Base-by-base conservation (phyloP, 2,329 filamentous ascomycete species). In the Coniochaeta pulveracea region DNA sequence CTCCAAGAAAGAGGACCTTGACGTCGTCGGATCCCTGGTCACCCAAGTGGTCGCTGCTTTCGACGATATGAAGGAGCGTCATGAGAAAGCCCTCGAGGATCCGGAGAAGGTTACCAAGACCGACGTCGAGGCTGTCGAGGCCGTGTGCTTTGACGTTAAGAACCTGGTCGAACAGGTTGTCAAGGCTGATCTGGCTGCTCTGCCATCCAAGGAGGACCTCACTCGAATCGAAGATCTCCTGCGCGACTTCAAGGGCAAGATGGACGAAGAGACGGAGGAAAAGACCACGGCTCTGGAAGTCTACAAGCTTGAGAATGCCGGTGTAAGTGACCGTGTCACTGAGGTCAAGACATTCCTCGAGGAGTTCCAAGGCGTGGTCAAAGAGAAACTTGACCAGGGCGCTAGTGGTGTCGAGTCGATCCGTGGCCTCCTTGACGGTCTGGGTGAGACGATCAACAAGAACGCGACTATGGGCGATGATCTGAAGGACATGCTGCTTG, bases 121-220 rank as follows among this genome's bases (percentile, higher is more conserved):
- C 0, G 85, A 95, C 44, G 64, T 94, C 4, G 83, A 91, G 41
- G 73, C 83, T 2, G 72, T 96, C 6, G 83, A 85, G 42, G 69
- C 84, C 1, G 69, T 89, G 26, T 83, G 86, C 19, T 72, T 83
- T n/a, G 86, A 94, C 41, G 78, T 93, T 55, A 94, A 93, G 58
- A 65, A 70, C 4, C 74, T 80, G 18, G 64, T 95, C 7, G 80
- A 86, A 27, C 76, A 81, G 35, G 71, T 91, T 47, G 66, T 76
- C 21, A 66, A 80, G 34, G 75, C 80, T 1, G 79, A 91, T 46
- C 63, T 83, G 5, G 78, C 79, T 2, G 64, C 69, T 1, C 57
- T 93, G 4, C 75, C 85, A 2, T 76, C 75, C 5, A 93, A 86
- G 52, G 76, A 84, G 2, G 85, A 93, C 43, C 52, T 93, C 46